phyloP scores from a whole-genome alignment of 106 monocot species.

The Allium fistulosum region DNA sequence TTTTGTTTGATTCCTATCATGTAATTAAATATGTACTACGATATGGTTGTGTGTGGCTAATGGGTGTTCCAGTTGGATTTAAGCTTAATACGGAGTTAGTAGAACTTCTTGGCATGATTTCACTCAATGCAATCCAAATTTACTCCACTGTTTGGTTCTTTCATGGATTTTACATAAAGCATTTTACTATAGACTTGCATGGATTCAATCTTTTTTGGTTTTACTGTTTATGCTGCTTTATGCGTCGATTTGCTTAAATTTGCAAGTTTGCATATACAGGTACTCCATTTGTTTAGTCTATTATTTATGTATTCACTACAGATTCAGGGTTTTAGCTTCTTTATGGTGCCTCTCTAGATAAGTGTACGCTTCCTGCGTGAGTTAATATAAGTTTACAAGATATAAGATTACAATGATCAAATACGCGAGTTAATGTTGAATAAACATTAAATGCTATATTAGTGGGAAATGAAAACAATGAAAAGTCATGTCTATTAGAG shows the following conservation, averaged over 20 bases:
- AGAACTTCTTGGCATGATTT: conserved; percentile 70
- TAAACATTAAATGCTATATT: no score
- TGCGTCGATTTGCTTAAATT: conserved; percentile 73
- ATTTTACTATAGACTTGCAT: conserved; percentile 41
- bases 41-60: conserved; percentile 91
- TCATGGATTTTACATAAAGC: conserved; percentile 22
- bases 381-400: no score
- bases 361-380: no score
- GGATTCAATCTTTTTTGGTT: conserved; percentile 54
- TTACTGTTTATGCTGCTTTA: conserved; percentile 52
- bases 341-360: conserved; percentile 97
- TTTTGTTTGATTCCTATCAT: conserved; percentile 11
- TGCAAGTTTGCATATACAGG: conserved; percentile 56
- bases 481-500: no score
- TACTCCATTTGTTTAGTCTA: conserved; percentile 59
- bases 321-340: conserved; percentile 73
- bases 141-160: conserved; percentile 81
- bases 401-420: no score
- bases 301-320: conserved; percentile 74
- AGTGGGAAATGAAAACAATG: no score
- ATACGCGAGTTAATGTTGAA: no score
- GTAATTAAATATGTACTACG: conserved; percentile 68
- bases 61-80: conserved; percentile 96
- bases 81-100: conserved; percentile 90
- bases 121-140: conserved; percentile 78